Percentiles rank a stretch among this genome's conserved stretches.
Conservation (phyloP, 257 asterid species). For the Penstemon newberryi region DNA sequence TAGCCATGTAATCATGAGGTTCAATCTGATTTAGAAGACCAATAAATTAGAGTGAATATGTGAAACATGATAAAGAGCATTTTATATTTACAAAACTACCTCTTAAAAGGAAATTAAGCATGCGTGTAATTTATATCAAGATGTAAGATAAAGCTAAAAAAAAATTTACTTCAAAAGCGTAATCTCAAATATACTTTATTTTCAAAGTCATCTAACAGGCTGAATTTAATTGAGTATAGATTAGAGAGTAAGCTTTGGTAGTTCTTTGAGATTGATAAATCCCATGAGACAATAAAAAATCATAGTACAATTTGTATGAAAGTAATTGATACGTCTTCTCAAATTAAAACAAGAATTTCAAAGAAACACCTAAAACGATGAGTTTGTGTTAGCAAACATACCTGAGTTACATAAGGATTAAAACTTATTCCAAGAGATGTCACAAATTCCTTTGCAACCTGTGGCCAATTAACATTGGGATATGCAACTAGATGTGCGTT, state of each 20-base stretch:
- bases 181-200: neutral
- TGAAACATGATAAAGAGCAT: no score
- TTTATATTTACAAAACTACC: no score
- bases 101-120: no score
- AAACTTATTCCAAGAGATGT: conserved; percentile 58
- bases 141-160: no score
- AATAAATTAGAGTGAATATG: conserved; percentile 17
- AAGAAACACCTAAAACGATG: conserved; percentile 4
- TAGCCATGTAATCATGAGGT: conserved; percentile 88
- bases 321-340: neutral
- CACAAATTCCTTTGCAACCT: conserved; percentile 56
- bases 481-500: conserved; percentile 62
- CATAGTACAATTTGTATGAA: neutral
- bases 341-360: neutral
- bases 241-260: neutral
- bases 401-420: conserved; percentile 59
- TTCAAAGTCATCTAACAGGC: neutral
- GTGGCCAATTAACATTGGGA: conserved; percentile 55
- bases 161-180: neutral
- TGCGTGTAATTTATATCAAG: no score
- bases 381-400: conserved; percentile 11
- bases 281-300: neutral
- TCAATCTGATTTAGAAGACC: conserved; percentile 59
- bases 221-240: neutral
- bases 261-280: neutral